Base-by-base conservation (phyloP, 2,329 filamentous ascomycete genomes). In the Chalaropsis thielavioides region DNA sequence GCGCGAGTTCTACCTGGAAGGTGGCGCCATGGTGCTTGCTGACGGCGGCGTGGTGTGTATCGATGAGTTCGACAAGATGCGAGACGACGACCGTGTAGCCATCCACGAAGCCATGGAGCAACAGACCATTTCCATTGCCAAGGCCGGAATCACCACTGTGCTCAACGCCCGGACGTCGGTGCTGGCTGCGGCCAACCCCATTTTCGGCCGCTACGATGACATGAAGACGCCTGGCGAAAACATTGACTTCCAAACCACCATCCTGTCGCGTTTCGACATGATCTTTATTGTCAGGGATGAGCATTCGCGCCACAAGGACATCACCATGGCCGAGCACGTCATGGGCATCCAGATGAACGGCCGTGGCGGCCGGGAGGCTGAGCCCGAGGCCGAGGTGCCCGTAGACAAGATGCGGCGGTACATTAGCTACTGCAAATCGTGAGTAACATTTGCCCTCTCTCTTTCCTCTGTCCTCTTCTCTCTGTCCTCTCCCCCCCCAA, bases 81-180 rank as follows among this genome's bases (percentile, higher is more conserved):
- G 94, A 68, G 94, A 99, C 73, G 94, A 99, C 75, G 94, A 99
- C 71, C 84, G 94, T 70, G 94, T 97, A 6, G 94, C 94, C 1
- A 99, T 99, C 69, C 94, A 99, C 80, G 94, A 99, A 82, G 94
- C 94, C 66, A 99, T 99, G 94, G 94, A 99, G 74, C 94, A 99
- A 77, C 94, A 99, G 75, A 99, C 94, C 0, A 99, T 99, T 68
- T 97, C 94, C 11, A 97, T 99, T 71, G 94, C 94, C 69, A 97
- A 99, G 77, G 94, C 94, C 0, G 94, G 94, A 71, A 99, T 99
- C 72, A 99, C 94, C 0, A 99, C 94, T 0, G 97, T 99, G 69
- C 83, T 99, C 63, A 99, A 99, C 72, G 92, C 94, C 13, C 81
- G 94, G 71, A 99, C 94, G 0, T 96, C 92, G 0, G 94, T 99